These are phyloP conservation scores for Hyaloscypha finlandica DNA, from an alignment of 495 filamentous ascomycete genomes.

Conservation along the genomic window DNA sequence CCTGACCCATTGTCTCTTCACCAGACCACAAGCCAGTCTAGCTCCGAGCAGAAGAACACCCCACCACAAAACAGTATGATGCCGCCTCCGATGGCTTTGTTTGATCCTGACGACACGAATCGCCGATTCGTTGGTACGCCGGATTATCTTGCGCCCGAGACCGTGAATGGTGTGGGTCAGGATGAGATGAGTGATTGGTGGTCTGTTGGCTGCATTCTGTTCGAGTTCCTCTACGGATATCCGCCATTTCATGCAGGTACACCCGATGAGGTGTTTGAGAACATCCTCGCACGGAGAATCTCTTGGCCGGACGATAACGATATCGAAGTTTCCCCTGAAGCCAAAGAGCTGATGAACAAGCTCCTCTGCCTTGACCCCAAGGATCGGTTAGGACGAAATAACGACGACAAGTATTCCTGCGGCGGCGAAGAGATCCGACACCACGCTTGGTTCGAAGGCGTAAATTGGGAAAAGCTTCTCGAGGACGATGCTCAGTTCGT, in stretches of 20 bases:
- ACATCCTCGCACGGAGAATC: constrained; percentile 86
- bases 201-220: constrained; percentile 96
- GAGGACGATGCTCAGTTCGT: constrained; percentile 95
- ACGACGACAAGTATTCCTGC: constrained; percentile 71
- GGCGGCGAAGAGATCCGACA: constrained; percentile 88
- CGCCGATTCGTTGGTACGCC: constrained; percentile 95
- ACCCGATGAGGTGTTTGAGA: constrained; percentile 94
- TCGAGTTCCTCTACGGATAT: constrained; percentile 90
- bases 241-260: constrained; percentile 91
- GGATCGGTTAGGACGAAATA: constrained; percentile 81
- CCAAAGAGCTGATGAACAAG: constrained; percentile 90
- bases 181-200: constrained; percentile 99
- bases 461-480: constrained; percentile 87
- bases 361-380: constrained; percentile 81
- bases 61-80: constrained; percentile 81
- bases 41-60: constrained; percentile 46
- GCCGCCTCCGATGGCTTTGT: constrained; percentile 92
- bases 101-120: constrained; percentile 92
- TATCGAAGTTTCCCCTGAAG: constrained; percentile 73
- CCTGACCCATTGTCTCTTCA: constrained; percentile 69
- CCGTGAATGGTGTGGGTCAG: constrained; percentile 90
- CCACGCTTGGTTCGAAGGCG: constrained; percentile 85
- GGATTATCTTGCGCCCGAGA: constrained; percentile 96
- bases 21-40: constrained; percentile 57
- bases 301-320: constrained; percentile 81